Conservation (phyloP, 306 rosid genomes). For the Vigna radiata region DNA sequence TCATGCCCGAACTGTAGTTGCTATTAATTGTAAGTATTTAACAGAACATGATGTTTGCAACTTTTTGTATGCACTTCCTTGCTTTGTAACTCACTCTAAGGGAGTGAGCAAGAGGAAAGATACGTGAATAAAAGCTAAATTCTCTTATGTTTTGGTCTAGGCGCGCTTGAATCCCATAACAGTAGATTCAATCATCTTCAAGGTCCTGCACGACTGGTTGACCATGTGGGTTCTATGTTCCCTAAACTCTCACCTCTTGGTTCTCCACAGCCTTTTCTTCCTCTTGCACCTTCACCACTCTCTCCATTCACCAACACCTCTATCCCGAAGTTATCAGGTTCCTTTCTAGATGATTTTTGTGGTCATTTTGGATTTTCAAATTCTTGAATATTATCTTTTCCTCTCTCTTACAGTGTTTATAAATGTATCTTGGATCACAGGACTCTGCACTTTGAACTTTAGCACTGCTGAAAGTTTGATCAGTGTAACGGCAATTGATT, state of each 20-base stretch:
- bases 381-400: conserved; percentile 28
- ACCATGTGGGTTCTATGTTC: conserved; percentile 54
- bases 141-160: conserved; percentile 55
- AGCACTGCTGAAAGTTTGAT: conserved; percentile 78
- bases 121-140: not conserved
- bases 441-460: conserved; percentile 81
- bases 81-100: conserved; percentile 16
- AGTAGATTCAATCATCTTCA: conserved; percentile 43
- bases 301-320: conserved; percentile 79
- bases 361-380: conserved; percentile 28
- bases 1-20: conserved; percentile 14
- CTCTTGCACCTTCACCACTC: conserved; percentile 95
- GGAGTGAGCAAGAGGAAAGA: conserved; percentile 14
- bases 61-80: conserved; percentile 6
- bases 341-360: conserved; percentile 20
- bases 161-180: conserved; percentile 54
- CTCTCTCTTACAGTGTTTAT: conserved; percentile 16
- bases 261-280: conserved; percentile 86
- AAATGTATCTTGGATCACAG: conserved; percentile 58
- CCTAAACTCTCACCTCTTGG: conserved; percentile 73
- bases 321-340: conserved; percentile 89
- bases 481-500: conserved; percentile 79
- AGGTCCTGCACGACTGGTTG: conserved; percentile 44
- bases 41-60: conserved; percentile 1
- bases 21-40: not conserved